Conservation (phyloP, 108 stramenopile genomes). For the Cyclotella choctawhatcheeana region DNA sequence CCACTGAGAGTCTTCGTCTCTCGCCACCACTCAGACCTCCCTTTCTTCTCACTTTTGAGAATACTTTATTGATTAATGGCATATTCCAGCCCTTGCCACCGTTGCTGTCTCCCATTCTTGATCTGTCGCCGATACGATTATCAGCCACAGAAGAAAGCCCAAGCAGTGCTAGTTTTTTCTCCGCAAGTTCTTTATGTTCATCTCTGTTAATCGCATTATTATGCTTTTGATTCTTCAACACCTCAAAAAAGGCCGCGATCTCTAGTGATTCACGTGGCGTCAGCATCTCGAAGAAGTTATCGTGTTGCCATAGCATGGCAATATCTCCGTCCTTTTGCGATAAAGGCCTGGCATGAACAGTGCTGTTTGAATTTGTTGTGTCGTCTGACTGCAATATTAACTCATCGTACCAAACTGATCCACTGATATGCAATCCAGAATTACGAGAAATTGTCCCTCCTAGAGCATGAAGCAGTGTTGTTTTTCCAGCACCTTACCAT, state of each 20-base stretch:
- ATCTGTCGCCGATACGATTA: slow-evolving; percentile 64
- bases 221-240: slow-evolving; percentile 40
- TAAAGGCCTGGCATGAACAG: slow-evolving; percentile 13
- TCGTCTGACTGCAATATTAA: background rate
- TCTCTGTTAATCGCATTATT: slow-evolving; percentile 1
- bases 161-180: slow-evolving; percentile 56
- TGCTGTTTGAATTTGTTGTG: background rate
- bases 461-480: slow-evolving; percentile 55
- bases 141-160: slow-evolving; percentile 63
- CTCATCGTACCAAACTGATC: slow-evolving; percentile 51
- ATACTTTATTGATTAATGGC: background rate
- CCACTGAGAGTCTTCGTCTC: slow-evolving; percentile 80
- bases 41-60: slow-evolving; percentile 20
- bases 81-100: slow-evolving; percentile 13
- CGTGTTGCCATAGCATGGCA: slow-evolving; percentile 83
- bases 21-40: slow-evolving; percentile 81
- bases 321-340: slow-evolving; percentile 64
- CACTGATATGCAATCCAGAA: slow-evolving; percentile 31
- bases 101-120: slow-evolving; percentile 42
- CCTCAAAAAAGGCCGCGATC: slow-evolving; percentile 75
- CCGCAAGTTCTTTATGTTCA: slow-evolving; percentile 50
- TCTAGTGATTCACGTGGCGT: slow-evolving; percentile 81
- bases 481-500: slow-evolving; percentile 66
- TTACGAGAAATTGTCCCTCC: slow-evolving; percentile 37
- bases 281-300: slow-evolving; percentile 82